Percentiles rank a stretch among this genome's conserved stretches.
These are phyloP conservation scores for Rhodamnia argentea DNA, from an alignment of 345 rosid species.

Conservation along the genomic window DNA sequence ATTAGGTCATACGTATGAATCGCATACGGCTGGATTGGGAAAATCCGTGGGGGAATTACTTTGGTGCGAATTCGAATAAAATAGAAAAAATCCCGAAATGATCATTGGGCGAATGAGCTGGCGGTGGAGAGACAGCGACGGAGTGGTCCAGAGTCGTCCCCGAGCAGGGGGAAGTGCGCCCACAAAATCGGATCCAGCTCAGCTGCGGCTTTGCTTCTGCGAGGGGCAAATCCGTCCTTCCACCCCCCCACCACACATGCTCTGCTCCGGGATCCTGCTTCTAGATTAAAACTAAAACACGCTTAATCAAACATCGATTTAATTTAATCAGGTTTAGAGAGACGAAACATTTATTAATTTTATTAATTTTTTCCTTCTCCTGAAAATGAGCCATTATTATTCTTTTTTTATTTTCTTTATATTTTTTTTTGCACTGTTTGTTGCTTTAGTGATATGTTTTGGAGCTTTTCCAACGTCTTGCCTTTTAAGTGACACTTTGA, in stretches of 20 bases:
- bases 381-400: neutral
- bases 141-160: neutral
- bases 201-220: neutral
- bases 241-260: neutral
- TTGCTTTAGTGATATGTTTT: neutral
- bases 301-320: neutral
- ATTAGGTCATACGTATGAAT: too few species aligned
- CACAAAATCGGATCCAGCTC: neutral
- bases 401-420: neutral
- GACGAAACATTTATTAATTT: neutral
- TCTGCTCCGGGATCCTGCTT: neutral
- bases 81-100: too few species aligned
- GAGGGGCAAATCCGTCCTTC: neutral
- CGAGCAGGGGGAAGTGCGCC: neutral
- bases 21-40: too few species aligned
- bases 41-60: too few species aligned
- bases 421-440: neutral
- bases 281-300: neutral
- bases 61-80: too few species aligned
- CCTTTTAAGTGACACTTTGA: neutral
- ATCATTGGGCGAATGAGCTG: neutral
- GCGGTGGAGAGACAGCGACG: neutral
- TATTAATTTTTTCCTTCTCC: neutral
- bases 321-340: neutral
- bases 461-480: neutral